A percentile compares a stretch with the other conserved stretches of the same genome.
Conservation (phyloP, 2,329 filamentous ascomycete species). For the Metarhizium robertsii region DNA sequence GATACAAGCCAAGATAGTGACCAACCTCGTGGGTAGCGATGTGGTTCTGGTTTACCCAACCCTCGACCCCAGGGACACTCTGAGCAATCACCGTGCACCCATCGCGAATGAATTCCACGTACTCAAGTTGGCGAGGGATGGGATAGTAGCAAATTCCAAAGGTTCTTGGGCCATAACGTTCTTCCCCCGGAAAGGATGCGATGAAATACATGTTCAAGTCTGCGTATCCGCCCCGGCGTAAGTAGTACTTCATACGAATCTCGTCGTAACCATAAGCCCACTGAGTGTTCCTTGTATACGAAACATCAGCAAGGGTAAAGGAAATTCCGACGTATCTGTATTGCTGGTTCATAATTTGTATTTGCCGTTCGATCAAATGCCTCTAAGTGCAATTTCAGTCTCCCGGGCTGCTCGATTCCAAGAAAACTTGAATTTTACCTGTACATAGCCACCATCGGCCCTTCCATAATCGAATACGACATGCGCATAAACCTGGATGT, state of each 20-base stretch:
- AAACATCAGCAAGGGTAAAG: neutral
- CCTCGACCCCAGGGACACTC: neutral
- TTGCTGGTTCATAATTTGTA: neutral
- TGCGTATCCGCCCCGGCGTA: neutral
- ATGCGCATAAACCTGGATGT: neutral
- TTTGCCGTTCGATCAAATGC: neutral
- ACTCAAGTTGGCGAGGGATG: neutral
- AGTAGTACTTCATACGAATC: rapidly evolving
- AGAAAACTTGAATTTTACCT: neutral
- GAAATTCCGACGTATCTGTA: neutral
- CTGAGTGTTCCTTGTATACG: no score
- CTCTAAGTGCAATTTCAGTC: neutral
- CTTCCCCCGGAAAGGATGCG: neutral
- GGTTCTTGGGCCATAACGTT: neutral
- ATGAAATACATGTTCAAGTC: neutral
- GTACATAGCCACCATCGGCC: neutral
- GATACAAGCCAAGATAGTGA: neutral
- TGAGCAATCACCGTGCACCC: neutral
- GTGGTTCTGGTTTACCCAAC: neutral
- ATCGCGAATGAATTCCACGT: neutral
- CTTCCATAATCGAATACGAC: neutral
- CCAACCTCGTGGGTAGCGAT: neutral
- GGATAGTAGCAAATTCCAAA: neutral
- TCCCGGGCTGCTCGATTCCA: no score
- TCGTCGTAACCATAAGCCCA: neutral